Evolutionary conservation across 495 filamentous ascomycete genomes (phyloP), one percentile per base, ranked within the genome.

Genomic region (Penicillium malachiteum): DNA sequence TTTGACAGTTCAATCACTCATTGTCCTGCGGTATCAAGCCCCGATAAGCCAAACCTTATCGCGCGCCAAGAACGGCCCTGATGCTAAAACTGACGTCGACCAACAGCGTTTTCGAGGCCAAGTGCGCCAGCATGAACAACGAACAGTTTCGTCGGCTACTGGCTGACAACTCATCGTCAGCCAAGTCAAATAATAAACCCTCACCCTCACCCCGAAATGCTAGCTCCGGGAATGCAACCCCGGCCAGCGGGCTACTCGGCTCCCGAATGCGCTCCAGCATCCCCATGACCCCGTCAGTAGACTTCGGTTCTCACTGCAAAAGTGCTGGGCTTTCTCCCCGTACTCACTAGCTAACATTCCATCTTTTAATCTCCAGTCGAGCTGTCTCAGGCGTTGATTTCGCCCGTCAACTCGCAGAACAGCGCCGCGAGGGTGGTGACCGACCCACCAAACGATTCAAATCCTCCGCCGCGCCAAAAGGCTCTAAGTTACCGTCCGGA

Each of bases 61-160:
- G 48, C 12, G 9, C 32, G 59, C 59, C 55, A 58, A 62, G 59
- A 48, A 45, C 39, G 16, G 43, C 50, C 32, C 37, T 45, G 3
- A 57, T 52, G 51, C 57, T 53, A 53, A 62, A 58, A 50, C 52
- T 55, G 39, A 62, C 59, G 55, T 61, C 54, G 40, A 13, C 48
- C 45, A 30, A 35, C 38, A 17, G 8, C 46, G 41, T 17, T 33
- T 40, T 43, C 17, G 40, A 51, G 37, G 38, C 3, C 33, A 41
- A 33, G 30, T 21, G 40, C 33, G 32, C 52, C 49, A 43, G 42
- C 53, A 98, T 98, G 94, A 96, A 98, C 69, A 97, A 97, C 81
- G 82, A 89, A 14, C 90, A 98, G 67, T 98, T 98, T 67, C 92
- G 94, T 47, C 86, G 88, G 51, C 84, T 98, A n/a, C 66, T 98